Conservation (phyloP, 345 rosid species). For the Viola odorata region DNA sequence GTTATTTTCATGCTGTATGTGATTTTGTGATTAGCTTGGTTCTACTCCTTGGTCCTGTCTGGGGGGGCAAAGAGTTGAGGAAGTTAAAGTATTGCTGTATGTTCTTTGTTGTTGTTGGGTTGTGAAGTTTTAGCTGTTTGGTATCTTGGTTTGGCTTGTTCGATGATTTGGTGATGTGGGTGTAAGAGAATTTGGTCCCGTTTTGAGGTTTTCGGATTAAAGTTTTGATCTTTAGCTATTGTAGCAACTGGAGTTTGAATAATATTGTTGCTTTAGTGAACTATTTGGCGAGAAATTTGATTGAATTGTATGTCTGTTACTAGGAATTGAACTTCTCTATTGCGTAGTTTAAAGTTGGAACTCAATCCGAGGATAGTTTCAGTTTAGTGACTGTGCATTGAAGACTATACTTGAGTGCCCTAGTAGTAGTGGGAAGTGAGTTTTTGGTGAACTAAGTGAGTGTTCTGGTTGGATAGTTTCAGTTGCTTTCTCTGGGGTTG, state of each 20-base stretch:
- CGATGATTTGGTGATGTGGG: conserved; percentile 23
- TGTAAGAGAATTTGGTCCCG: conserved; percentile 11
- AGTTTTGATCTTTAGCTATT: conserved; percentile 7
- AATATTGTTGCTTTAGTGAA: not conserved
- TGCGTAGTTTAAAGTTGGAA: conserved; percentile 5
- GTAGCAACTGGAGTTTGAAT: not conserved
- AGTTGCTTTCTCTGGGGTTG: not conserved
- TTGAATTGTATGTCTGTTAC: conserved; percentile 7
- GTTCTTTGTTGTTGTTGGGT: not conserved
- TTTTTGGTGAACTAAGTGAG: conserved; percentile 3
- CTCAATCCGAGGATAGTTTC: too few relatives aligned
- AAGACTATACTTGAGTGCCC: conserved; percentile 8
- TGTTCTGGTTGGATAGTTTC: conserved; percentile 3
- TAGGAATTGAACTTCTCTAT: not conserved
- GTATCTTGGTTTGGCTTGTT: conserved; percentile 15
- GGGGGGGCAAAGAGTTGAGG: not conserved
- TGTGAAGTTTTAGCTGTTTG: conserved; percentile 9
- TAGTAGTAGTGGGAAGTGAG: conserved; percentile 5
- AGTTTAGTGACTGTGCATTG: not conserved
- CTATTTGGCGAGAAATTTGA: conserved; percentile 4
- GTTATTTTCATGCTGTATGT: too few relatives aligned
- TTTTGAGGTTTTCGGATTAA: conserved; percentile 3
- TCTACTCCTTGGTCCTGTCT: not conserved
- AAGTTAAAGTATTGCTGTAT: not conserved
- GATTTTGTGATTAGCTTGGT: not conserved